phyloP scores from a whole-genome alignment of 2,329 filamentous ascomycete species.

The Stemphylium beticola region DNA sequence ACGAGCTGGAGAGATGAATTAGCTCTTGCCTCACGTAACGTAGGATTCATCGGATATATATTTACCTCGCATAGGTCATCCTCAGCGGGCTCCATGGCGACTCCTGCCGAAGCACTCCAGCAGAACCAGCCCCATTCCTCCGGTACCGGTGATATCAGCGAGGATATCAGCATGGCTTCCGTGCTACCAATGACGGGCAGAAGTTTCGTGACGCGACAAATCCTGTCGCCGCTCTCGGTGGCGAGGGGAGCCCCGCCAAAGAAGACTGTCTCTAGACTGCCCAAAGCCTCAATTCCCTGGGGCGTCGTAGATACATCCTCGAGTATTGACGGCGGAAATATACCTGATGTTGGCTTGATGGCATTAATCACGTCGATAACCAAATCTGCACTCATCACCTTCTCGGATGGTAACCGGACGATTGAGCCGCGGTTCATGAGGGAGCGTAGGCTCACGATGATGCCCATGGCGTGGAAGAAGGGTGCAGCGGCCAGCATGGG shows the following conservation, averaged over 20 bases:
- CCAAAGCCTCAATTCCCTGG: slow-evolving; percentile 1
- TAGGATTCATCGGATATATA: not conserved
- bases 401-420: not conserved
- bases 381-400: slow-evolving; percentile 1
- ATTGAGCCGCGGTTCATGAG: slow-evolving; percentile 1
- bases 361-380: slow-evolving; percentile 2
- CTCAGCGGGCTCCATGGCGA: slow-evolving; percentile 4
- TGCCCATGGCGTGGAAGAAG: slow-evolving; percentile 7
- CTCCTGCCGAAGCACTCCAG: not conserved
- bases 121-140: slow-evolving; percentile 4
- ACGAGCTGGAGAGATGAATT: no score
- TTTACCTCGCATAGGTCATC: not conserved
- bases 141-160: not conserved
- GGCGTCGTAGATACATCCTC: slow-evolving; percentile 1
- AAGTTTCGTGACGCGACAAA: not conserved
- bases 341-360: not conserved
- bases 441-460: not conserved
- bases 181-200: not conserved
- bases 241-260: slow-evolving; percentile 2
- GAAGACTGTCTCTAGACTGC: not conserved
- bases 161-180: not conserved
- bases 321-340: slow-evolving; percentile 4
- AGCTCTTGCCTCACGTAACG: no score
- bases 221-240: not conserved
- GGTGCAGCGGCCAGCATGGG: slow-evolving; percentile 1